These are phyloP conservation scores for Aspergillus udagawae DNA, from an alignment of 2,329 filamentous ascomycete species.

Conservation along the genomic window DNA sequence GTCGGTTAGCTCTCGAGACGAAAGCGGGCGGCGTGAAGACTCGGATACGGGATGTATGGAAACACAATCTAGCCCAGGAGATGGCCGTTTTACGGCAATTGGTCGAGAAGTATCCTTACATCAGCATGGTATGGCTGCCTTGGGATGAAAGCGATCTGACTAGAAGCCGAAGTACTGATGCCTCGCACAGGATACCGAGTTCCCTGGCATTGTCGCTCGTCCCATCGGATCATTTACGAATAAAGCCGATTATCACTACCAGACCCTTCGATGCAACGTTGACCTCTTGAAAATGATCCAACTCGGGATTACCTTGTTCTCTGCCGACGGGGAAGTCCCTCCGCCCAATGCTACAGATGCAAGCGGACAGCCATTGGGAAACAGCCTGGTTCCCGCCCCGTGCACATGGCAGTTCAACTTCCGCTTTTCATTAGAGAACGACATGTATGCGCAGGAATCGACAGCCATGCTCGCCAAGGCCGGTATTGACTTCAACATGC, in stretches of 20 bases:
- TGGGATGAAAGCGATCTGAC: not conserved
- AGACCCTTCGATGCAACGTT: slow-evolving; percentile 94
- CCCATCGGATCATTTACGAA: slow-evolving; percentile 92
- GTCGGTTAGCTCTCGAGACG: slow-evolving; percentile 51
- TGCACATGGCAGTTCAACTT: slow-evolving; percentile 99
- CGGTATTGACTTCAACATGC: slow-evolving; percentile 83
- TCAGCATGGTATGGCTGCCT: slow-evolving; percentile 73
- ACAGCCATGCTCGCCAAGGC: slow-evolving; percentile 86
- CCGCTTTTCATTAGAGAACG: slow-evolving; percentile 85
- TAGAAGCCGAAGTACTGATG: not conserved
- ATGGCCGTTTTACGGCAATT: slow-evolving; percentile 79
- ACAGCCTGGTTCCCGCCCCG: slow-evolving; percentile 59
- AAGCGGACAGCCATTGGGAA: slow-evolving; percentile 48
- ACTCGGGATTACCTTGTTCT: slow-evolving; percentile 90
- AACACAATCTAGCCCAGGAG: slow-evolving; percentile 83
- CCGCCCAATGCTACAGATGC: slow-evolving; percentile 61
- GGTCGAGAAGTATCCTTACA: slow-evolving; percentile 88
- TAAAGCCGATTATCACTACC: slow-evolving; percentile 98
- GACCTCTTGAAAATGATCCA: slow-evolving; percentile 97
- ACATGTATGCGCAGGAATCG: slow-evolving; percentile 97
- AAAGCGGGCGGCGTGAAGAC: slow-evolving; percentile 61
- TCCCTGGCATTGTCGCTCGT: slow-evolving; percentile 92
- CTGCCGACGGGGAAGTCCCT: slow-evolving; percentile 80
- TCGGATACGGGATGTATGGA: slow-evolving; percentile 95
- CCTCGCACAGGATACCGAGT: slow-evolving; percentile 77